Base-by-base conservation (phyloP, 768 basidiomycete genomes). In the Lactarius quietus region DNA sequence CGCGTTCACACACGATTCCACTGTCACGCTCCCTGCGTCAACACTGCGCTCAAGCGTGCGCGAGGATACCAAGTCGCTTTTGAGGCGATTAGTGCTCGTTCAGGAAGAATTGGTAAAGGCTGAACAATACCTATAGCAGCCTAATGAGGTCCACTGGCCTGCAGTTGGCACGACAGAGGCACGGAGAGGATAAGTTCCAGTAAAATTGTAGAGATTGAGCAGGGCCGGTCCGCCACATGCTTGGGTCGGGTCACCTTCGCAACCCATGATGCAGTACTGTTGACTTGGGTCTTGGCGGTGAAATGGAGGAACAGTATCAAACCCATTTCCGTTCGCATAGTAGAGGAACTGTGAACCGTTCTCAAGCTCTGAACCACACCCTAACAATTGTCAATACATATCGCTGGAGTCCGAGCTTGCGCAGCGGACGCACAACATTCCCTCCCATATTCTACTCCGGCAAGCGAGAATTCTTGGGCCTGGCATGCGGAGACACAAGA, bases 401-500 rank as follows among this genome's bases (percentile, higher is more conserved):
- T 12, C 28, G 14, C 29, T 3, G 4, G n/a, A 35, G 15, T 26
- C 45, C 12, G 6, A 64, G 5, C 33, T n/a, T 18, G n/a, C 62
- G 57, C 3, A 63, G 35, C 6, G 14, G 23, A 80, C 87, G 71
- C 70, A 89, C 88, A 91, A 78, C 90, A 92, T 71, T 90, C 86
- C 65, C 85, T 71, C 14, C 83, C 86, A 60, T 80, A 89, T 76
- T 86, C 90, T 61, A 86, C 76, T 26, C 88, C 90, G 29, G 85
- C 84, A 51, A 82, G 88, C 1, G 86, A 81, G 71, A 83, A 93
- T 6, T 90, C 90, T 69, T 84, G 90, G 3, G 80, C 79, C 17
- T 84, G 80, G 69, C 90, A 92, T 70, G 86, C 86, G 54, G 73
- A 81, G 70, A 90, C 77, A 71, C 90, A 93, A 1, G 80, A 80